Conservation (phyloP, 345 rosid species). For the Hibiscus syriacus region DNA sequence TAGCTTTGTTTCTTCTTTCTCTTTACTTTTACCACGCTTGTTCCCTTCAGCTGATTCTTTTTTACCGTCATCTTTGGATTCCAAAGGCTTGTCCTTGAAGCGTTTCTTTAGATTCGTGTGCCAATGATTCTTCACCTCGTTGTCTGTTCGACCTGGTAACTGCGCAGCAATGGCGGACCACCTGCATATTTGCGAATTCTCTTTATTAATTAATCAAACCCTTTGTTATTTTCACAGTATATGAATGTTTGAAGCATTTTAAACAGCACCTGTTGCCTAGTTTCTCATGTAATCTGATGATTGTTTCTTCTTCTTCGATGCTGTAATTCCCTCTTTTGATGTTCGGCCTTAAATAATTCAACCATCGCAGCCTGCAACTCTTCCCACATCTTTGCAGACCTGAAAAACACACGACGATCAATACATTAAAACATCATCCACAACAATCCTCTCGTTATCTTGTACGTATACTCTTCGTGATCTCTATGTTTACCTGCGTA, state of each 20-base stretch:
- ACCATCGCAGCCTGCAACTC: conserved; percentile 57
- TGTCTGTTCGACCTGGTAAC: conserved; percentile 50
- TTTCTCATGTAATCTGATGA: conserved; percentile 28
- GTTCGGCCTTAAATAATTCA: conserved; percentile 53
- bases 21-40: not conserved
- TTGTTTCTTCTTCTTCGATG: conserved; percentile 44
- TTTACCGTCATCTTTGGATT: not conserved
- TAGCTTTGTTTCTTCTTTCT: not conserved
- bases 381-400: conserved; percentile 59
- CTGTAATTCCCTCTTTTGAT: conserved; percentile 48
- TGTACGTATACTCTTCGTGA: too few relatives aligned
- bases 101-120: conserved; percentile 51
- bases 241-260: too few relatives aligned
- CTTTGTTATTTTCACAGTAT: too few relatives aligned
- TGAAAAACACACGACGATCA: conserved; percentile 6
- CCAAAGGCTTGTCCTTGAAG: not conserved
- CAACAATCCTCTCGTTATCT: too few relatives aligned
- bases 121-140: conserved; percentile 61
- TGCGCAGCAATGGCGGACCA: conserved; percentile 29
- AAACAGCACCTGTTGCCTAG: conserved; percentile 41
- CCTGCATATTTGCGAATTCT: conserved; percentile 16
- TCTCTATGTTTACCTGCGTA: conserved; percentile 66
- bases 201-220: too few relatives aligned
- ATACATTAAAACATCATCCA: not conserved
- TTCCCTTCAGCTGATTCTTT: not conserved